Base-by-base conservation (phyloP, 2,329 filamentous ascomycete genomes). In the Uncinocarpus reesii region DNA sequence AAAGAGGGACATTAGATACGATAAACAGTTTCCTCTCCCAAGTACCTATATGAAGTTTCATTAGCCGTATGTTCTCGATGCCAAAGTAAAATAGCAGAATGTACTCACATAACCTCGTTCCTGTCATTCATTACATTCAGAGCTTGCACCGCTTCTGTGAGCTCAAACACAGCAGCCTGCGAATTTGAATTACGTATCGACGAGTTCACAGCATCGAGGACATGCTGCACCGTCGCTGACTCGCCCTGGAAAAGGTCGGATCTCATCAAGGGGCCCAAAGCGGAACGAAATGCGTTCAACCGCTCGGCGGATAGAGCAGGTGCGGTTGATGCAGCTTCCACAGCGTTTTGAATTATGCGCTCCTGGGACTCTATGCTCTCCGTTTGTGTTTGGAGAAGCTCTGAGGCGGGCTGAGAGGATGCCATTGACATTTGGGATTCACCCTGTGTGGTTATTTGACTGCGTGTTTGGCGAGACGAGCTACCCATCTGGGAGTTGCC, bases 41-140 rank as follows among this genome's bases (percentile, higher is more conserved):
- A 64, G 57, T 65, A 71, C 67, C 67, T 71, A 47, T 42, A 38
- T 24, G 21, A 15, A 28, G 53, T 18, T 11, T 48, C 1, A 54
- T 55, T 49, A 55, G 41, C 32, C n/a, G n/a, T n/a, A n/a, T 37
- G 10, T 8, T 21, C 10, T 47, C 28, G 11, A 6, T 41, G 41
- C 40, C 46, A 42, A 18, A 15, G 11, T 18, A 24, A 31, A 42
- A 55, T 41, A n/a, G n/a, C 35, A 35, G 35, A 49, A 18, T 11
- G 8, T 37, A 80, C 85, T 78, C 72, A 90, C 89, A 98, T 98
- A 62, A 98, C 81, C 71, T 90, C 82, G 65, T 95, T 95, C 58
- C 76, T 73, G 55, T 85, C 81, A 59, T 86, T 83, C 79, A 98
- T 81, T 62, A 77, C 80, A 65, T 79, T 79, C 49, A 98, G 71